Percentiles rank a stretch among this genome's conserved stretches.
Conservation (phyloP, 805 yeast species). For the Yueomyces sinensis region DNA sequence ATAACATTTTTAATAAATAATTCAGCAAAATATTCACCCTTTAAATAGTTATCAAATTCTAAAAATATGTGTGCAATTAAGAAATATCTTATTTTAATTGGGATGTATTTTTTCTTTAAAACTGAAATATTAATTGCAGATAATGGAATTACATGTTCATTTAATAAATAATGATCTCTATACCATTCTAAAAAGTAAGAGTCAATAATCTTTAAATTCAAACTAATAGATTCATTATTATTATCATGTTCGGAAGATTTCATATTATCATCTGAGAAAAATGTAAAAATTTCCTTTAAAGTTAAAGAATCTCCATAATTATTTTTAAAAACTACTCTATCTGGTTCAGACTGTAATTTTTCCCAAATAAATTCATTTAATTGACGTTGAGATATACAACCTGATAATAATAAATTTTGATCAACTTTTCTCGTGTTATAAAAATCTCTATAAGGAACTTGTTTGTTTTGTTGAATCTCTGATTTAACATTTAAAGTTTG, state of each 20-base stretch:
- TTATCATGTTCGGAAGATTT: neutral
- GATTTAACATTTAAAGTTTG: conserved; percentile 23
- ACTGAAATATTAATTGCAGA: conserved; percentile 5
- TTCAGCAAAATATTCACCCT: conserved; percentile 28
- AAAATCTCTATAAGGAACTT: conserved; percentile 42
- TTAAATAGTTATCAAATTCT: conserved; percentile 25
- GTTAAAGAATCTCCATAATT: conserved; percentile 11
- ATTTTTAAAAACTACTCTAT: conserved; percentile 22
- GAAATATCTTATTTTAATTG: conserved; percentile 16
- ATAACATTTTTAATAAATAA: conserved; percentile 23
- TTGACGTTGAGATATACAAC: conserved; percentile 19
- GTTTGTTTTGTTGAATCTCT: conserved; percentile 25
- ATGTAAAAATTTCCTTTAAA: conserved; percentile 12
- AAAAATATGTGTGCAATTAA: conserved; percentile 24
- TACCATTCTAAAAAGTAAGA: conserved; percentile 17
- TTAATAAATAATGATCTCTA: conserved; percentile 11
- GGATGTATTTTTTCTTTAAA: conserved; percentile 4
- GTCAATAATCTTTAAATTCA: conserved; percentile 22
- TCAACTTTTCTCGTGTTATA: conserved; percentile 95
- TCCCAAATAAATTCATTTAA: conserved; percentile 27
- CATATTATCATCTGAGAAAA: conserved; percentile 3
- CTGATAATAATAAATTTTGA: conserved; percentile 16
- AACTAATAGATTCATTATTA: conserved; percentile 7
- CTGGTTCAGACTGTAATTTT: conserved; percentile 25
- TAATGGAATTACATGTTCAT: conserved; percentile 12